phyloP scores from a whole-genome alignment of 2,329 filamentous ascomycete species.

The Venturia pyrina region DNA sequence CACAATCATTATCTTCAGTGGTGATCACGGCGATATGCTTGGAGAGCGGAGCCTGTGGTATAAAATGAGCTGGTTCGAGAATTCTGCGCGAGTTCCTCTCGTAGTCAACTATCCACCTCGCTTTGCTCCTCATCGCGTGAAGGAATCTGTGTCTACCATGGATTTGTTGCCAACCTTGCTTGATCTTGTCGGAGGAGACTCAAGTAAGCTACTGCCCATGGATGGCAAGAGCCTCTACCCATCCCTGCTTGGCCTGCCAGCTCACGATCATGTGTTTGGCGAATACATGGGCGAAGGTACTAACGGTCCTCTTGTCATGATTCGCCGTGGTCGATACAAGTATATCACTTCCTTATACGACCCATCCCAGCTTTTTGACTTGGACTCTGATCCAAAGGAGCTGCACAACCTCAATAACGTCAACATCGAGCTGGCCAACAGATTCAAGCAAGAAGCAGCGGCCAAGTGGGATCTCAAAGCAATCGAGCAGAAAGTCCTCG shows the following conservation, averaged over 20 bases:
- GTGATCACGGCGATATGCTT: constrained; percentile 93
- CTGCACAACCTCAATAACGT: constrained; percentile 55
- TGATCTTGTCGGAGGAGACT: constrained; percentile 53
- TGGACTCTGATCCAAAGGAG: constrained; percentile 65
- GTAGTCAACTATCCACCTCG: constrained; percentile 70
- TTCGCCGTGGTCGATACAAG: constrained; percentile 81
- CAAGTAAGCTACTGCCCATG: constrained; percentile 64
- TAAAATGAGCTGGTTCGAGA: constrained; percentile 97
- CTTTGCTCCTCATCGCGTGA: constrained; percentile 66
- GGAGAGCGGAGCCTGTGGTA: constrained; percentile 90
- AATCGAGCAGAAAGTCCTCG: constrained; percentile 65
- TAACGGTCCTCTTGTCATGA: constrained; percentile 85
- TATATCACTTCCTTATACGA: constrained; percentile 80
- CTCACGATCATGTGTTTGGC: constrained; percentile 79
- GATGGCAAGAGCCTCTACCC: constrained; percentile 75
- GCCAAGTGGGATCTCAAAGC: constrained; percentile 70
- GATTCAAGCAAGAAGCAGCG: constrained; percentile 64
- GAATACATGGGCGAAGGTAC: constrained; percentile 95
- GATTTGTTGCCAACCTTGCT: constrained; percentile 85
- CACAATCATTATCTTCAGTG: constrained; percentile 85
- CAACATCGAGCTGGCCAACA: constrained; percentile 35
- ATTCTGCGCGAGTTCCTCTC: constrained; percentile 79
- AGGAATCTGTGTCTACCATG: constrained; percentile 79
- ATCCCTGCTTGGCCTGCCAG: constrained; percentile 58
- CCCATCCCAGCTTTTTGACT: constrained; percentile 74